Evolutionary conservation across 1,139 yeast genomes (phyloP), one percentile per base, ranked within the genome.

Genomic region (Pneumocystis murina): DNA sequence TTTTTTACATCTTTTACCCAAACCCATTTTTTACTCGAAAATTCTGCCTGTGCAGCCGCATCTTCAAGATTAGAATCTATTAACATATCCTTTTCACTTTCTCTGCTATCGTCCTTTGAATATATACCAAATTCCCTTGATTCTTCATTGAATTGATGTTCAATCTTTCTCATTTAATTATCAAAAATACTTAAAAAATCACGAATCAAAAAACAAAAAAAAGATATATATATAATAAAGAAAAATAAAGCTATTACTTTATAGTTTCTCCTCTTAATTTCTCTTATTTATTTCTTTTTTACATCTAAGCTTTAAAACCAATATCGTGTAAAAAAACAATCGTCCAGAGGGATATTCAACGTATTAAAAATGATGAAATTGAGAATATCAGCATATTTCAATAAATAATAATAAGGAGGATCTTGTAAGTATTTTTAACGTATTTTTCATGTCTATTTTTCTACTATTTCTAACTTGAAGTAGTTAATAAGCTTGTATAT

Each of bases 1-100:
- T 79, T 76, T 59, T 77, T 77, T n/a, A 77, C 76, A 71, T 87
- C 90, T 1, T 94, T 87, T 17, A 89, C 80, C 96, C 97, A 90
- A 4, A 89, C 94, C 82, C 86, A 82, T 69, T 78, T 80, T 68
- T 79, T 82, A 64, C 83, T 76, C 64, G 81, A 78, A 70, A 79
- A 80, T 65, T 80, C 83, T 61, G 82, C 82, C 68, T 78, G 81
- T 65, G 76, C 80, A 24, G 66, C 66, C 28, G 62, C 68, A 30
- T 58, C 7, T 58, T 58, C 39, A 10, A 38, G 59, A 8, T 17
- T 20, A 2, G 48, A 62, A 36, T 38, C 48, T n/a, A 55, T 59
- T 43, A 20, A 20, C 7, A 7, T 43, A 1, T 17, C 8, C 2
- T 4, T 7, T 30, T 20, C 30, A 20, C 4, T 20, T 17, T 43